These are phyloP conservation scores for Exophiala aquamarina DNA, from an alignment of 2,329 filamentous ascomycete species.

Conservation along the genomic window DNA sequence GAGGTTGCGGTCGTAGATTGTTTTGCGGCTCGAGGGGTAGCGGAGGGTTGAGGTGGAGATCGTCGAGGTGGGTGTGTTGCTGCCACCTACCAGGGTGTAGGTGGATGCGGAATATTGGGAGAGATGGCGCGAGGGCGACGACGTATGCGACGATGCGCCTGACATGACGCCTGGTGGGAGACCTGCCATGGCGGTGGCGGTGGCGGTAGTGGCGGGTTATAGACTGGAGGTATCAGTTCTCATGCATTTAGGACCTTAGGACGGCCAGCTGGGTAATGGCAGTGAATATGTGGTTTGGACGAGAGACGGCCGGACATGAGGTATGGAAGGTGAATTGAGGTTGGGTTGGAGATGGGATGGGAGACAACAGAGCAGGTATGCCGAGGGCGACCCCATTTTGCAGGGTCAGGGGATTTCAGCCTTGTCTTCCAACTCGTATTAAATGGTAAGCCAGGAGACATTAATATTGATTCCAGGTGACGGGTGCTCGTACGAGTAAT, in stretches of 20 bases:
- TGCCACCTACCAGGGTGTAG: slow-evolving; percentile 33
- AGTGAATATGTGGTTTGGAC: too few species aligned
- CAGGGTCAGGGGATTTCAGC: too few species aligned
- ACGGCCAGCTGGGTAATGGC: too few species aligned
- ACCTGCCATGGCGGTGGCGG: slow-evolving; percentile 10
- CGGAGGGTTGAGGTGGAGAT: slow-evolving; percentile 56
- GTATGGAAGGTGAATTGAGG: neutral
- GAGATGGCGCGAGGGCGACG: slow-evolving; percentile 24
- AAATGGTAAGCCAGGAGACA: too few species aligned
- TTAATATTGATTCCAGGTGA: too few species aligned
- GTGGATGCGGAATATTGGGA: slow-evolving; percentile 20
- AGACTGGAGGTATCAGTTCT: too few species aligned
- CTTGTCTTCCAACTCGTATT: too few species aligned
- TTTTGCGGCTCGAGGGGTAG: slow-evolving; percentile 90
- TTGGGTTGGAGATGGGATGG: neutral
- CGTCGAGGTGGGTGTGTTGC: slow-evolving; percentile 48
- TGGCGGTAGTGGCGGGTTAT: neutral
- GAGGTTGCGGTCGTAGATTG: slow-evolving; percentile 93
- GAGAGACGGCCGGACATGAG: too few species aligned
- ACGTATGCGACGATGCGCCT: slow-evolving; percentile 21
- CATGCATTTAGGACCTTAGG: too few species aligned
- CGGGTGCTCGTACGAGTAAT: too few species aligned
- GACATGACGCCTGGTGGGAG: slow-evolving; percentile 10
- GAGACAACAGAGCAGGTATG: neutral
- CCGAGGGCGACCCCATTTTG: neutral